phyloP scores from a whole-genome alignment of 176 grass and related monocot species.

The Zea mays region DNA sequence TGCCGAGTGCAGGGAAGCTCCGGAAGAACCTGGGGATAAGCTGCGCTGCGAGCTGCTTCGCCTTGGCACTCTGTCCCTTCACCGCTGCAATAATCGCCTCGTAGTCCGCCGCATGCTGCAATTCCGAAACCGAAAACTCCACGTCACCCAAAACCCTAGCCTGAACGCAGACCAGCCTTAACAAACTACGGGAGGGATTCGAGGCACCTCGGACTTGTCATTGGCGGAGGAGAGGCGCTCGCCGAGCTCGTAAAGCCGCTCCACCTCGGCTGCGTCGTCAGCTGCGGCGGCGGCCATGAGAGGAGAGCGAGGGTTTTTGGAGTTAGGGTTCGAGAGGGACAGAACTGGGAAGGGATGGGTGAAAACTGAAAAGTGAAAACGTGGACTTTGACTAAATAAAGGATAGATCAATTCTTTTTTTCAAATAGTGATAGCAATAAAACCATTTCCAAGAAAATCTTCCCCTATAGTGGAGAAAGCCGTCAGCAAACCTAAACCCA shows the following conservation, averaged over 20 bases:
- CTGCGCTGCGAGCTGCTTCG: slow-evolving; percentile 92
- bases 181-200: not conserved
- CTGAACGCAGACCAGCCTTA: no score
- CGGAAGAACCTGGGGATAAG: slow-evolving; percentile 91
- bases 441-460: no score
- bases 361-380: not conserved
- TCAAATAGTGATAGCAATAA: no score
- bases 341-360: slow-evolving; percentile 3
- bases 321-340: slow-evolving; percentile 43
- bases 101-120: slow-evolving; percentile 80
- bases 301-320: slow-evolving; percentile 14
- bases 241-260: slow-evolving; percentile 91
- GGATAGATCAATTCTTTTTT: no score
- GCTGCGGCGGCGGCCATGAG: slow-evolving; percentile 59
- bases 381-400: not conserved
- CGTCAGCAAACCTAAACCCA: no score
- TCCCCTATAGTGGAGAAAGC: no score
- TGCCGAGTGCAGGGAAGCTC: slow-evolving; percentile 64
- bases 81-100: slow-evolving; percentile 79
- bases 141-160: slow-evolving; percentile 40
- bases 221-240: slow-evolving; percentile 82
- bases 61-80: slow-evolving; percentile 87
- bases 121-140: not conserved
- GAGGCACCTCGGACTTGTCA: slow-evolving; percentile 74
- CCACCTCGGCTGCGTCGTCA: slow-evolving; percentile 80